Conservation (phyloP, 2,329 filamentous ascomycete species). For the Akanthomyces uredinophilus region DNA sequence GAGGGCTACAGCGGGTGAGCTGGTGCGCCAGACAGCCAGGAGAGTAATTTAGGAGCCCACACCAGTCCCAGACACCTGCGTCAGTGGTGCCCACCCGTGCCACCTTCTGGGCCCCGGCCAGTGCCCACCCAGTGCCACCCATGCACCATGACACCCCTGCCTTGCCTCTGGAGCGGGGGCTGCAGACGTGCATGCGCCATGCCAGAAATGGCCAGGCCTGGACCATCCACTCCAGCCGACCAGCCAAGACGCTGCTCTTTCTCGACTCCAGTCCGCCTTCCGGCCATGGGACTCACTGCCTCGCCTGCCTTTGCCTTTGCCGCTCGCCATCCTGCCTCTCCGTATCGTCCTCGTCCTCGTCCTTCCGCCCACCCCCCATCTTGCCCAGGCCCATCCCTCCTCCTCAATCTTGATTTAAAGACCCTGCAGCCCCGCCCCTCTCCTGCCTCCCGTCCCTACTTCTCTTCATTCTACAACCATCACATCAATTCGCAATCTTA, state of each 20-base stretch:
- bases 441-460: neutral
- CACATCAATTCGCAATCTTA: neutral
- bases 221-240: neutral
- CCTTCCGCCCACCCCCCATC: neutral
- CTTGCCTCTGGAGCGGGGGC: too few relatives aligned
- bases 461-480: neutral
- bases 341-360: neutral
- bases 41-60: too few relatives aligned
- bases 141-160: too few relatives aligned
- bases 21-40: too few relatives aligned
- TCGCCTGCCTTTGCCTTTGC: neutral
- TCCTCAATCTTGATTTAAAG: constrained; percentile 14
- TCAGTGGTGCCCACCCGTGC: neutral
- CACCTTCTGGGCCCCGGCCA: too few relatives aligned
- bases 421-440: constrained; percentile 11
- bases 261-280: neutral
- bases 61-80: neutral
- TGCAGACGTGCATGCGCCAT: neutral
- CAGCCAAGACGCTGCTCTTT: neutral
- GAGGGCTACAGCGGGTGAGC: too few relatives aligned
- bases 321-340: neutral
- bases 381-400: neutral
- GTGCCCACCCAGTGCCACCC: too few relatives aligned
- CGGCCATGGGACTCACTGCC: neutral
- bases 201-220: neutral